Evolutionary conservation across 2,329 filamentous ascomycete species (phyloP).

Genomic region (Mycosphaerella arachidis): DNA sequence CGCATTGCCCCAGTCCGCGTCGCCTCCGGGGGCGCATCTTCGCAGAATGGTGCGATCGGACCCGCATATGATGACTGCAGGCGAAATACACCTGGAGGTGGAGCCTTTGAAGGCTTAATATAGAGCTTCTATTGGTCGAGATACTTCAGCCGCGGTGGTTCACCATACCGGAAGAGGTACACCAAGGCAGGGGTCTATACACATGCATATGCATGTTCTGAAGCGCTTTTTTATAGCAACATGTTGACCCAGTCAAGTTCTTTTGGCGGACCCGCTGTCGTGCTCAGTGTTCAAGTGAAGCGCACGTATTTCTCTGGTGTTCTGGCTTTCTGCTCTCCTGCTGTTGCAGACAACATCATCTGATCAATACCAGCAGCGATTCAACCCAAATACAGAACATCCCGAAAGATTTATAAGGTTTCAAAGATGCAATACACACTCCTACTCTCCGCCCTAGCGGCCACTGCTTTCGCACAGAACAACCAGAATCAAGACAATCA

Average conservation of each 20-base stretch:
- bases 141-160: not conserved
- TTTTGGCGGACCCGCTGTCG: not conserved
- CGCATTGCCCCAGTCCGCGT: not conserved
- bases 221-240: not conserved
- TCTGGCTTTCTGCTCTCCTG: not conserved
- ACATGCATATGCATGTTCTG: not conserved
- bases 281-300: not conserved
- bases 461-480: constrained; percentile 20
- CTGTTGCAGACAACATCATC: not conserved
- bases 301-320: not conserved
- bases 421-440: constrained; percentile 27
- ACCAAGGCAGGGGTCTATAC: not conserved
- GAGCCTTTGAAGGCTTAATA: not conserved
- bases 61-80: not conserved
- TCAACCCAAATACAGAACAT: not conserved
- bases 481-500: not conserved
- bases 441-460: constrained; percentile 23
- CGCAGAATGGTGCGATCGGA: not conserved
- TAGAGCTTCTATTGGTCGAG: not conserved
- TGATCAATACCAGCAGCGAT: not conserved
- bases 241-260: not conserved
- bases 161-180: not conserved
- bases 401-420: not conserved
- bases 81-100: not conserved
- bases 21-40: not conserved